Evolutionary conservation across 208 protist genomes (phyloP).

Genomic region (Kentomonas sorsogonicus): DNA sequence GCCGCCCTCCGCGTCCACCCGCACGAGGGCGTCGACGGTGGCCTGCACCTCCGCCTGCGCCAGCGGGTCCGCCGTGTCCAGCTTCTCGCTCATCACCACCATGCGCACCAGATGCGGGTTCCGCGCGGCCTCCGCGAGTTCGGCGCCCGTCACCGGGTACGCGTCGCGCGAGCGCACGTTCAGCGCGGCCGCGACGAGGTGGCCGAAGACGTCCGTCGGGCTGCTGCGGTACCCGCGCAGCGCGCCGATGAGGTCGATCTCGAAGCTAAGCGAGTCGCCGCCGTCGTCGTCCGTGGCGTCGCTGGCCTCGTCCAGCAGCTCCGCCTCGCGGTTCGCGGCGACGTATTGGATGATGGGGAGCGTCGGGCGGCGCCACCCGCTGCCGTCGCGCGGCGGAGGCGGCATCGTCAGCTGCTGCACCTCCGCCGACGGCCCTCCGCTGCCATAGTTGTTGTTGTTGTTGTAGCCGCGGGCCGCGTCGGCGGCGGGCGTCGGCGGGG

Average conservation of each 20-base stretch:
- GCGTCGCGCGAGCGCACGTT: constrained; percentile 34
- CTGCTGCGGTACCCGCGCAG: constrained; percentile 55
- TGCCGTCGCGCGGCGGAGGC: neutral
- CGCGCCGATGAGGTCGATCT: constrained; percentile 63
- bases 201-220: constrained; percentile 63
- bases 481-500: no score
- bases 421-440: neutral
- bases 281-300: constrained; percentile 20
- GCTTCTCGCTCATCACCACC: constrained; percentile 38
- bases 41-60: constrained; percentile 54
- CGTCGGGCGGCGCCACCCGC: no score
- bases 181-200: constrained; percentile 77
- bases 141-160: constrained; percentile 51
- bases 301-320: constrained; percentile 18
- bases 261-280: constrained; percentile 30
- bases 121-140: constrained; percentile 48
- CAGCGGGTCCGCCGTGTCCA: constrained; percentile 45
- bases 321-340: neutral
- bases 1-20: constrained; percentile 17
- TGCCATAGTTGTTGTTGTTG: neutral
- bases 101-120: constrained; percentile 71
- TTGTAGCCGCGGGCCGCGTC: constrained; percentile 3
- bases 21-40: constrained; percentile 49
- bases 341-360: constrained; percentile 7
- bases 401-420: neutral